Evolutionary conservation across 2,329 filamentous ascomycete species (phyloP).

Genomic region (Fusarium sp.): DNA sequence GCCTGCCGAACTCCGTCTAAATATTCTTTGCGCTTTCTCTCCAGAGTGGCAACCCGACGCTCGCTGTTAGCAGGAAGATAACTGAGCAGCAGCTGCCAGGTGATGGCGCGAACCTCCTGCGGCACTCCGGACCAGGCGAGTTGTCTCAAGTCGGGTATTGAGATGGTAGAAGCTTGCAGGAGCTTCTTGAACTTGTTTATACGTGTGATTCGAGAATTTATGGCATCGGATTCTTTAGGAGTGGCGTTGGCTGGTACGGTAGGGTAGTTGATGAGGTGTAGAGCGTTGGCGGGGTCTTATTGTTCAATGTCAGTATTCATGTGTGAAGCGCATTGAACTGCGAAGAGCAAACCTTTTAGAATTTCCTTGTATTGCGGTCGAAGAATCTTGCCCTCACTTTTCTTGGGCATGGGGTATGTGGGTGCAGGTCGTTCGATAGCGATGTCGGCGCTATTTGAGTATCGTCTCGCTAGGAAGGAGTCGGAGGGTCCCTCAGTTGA

Average conservation of each 20-base stretch:
- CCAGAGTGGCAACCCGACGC: slow-evolving; percentile 86
- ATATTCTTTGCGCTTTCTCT: slow-evolving; percentile 96
- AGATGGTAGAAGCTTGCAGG: slow-evolving; percentile 90
- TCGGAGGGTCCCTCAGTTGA: slow-evolving; percentile 54
- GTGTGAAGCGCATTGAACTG: background rate
- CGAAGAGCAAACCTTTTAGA: slow-evolving; percentile 68
- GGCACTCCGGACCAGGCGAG: slow-evolving; percentile 95
- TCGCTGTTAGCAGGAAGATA: slow-evolving; percentile 98
- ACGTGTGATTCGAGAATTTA: slow-evolving; percentile 87
- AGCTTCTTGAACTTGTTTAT: slow-evolving; percentile 99
- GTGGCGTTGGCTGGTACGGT: slow-evolving; percentile 78
- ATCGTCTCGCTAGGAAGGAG: slow-evolving; percentile 63
- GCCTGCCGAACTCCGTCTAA: slow-evolving; percentile 86
- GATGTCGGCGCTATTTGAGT: slow-evolving; percentile 92
- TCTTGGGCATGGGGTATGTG: slow-evolving; percentile 88
- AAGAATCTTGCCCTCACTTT: slow-evolving; percentile 93
- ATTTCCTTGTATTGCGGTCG: slow-evolving; percentile 99
- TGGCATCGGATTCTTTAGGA: slow-evolving; percentile 85
- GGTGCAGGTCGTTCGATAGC: slow-evolving; percentile 87
- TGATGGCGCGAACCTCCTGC: slow-evolving; percentile 95
- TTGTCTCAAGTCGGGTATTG: slow-evolving; percentile 83
- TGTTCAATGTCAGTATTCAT: slow-evolving; percentile 29
- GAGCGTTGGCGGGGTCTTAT: slow-evolving; percentile 85
- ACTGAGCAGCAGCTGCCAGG: slow-evolving; percentile 96
- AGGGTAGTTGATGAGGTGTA: slow-evolving; percentile 93